Evolutionary conservation across 2,329 filamentous ascomycete species (phyloP).

Genomic region (Cladophialophora bantiana): DNA sequence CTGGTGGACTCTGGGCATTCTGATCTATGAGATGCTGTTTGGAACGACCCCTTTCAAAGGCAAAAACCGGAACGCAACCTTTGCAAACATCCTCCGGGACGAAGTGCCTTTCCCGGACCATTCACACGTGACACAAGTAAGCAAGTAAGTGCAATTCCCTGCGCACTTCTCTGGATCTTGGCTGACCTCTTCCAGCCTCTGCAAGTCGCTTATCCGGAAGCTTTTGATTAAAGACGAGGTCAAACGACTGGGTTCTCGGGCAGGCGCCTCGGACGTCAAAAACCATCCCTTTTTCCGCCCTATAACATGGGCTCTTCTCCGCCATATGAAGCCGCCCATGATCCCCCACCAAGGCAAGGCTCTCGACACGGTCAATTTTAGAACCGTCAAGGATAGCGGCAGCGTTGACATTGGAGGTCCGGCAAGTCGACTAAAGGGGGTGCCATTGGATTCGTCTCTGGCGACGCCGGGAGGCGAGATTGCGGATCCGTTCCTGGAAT

Average conservation of each 20-base stretch:
- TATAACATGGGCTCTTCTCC: constrained; percentile 95
- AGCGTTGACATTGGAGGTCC: constrained; percentile 74
- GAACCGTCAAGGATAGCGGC: constrained; percentile 96
- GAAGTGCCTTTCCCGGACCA: constrained; percentile 96
- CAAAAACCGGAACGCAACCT: constrained; percentile 97
- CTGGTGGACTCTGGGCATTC: constrained; percentile 97
- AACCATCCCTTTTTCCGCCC: constrained; percentile 93
- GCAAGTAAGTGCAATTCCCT: constrained; percentile 71
- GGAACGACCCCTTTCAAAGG: constrained; percentile 99
- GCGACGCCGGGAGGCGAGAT: constrained; percentile 83
- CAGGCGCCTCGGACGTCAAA: constrained; percentile 96
- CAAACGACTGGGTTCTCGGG: constrained; percentile 87
- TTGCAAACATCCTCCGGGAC: constrained; percentile 94
- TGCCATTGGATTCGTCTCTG: constrained; percentile 84
- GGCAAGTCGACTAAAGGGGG: constrained; percentile 68
- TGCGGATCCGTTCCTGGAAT: constrained; percentile 94
- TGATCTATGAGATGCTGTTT: constrained; percentile 99
- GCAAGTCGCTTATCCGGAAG: constrained; percentile 95
- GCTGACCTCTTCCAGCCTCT: constrained; percentile 69
- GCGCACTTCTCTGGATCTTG: neutral
- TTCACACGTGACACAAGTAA: constrained; percentile 80
- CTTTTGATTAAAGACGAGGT: constrained; percentile 98
- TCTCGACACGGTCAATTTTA: constrained; percentile 94
- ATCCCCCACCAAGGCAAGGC: constrained; percentile 89
- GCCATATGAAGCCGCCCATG: constrained; percentile 98